Conservation (phyloP, 2,329 filamentous ascomycete species). For the Fusarium scirpi region DNA sequence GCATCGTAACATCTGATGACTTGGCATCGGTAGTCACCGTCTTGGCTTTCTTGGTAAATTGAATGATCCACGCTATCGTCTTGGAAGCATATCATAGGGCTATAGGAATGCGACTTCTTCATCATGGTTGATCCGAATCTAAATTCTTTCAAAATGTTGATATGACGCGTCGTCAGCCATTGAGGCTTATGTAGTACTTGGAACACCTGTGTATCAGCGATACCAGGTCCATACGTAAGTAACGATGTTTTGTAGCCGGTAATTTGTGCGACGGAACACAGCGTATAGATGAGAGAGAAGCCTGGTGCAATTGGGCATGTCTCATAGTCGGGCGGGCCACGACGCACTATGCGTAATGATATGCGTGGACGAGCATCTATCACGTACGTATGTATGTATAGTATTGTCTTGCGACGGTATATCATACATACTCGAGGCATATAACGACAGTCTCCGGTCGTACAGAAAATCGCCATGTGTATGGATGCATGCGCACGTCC, state of each 20-base stretch:
- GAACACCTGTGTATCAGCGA: neutral
- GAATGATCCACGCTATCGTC: conserved; percentile 26
- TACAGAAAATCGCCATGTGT: conserved; percentile 10
- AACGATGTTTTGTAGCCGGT: neutral
- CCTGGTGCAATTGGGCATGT: neutral
- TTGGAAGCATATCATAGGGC: conserved; percentile 17
- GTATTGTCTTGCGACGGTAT: neutral
- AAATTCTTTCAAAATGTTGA: neutral
- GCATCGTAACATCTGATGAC: conserved; percentile 4
- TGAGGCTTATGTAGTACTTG: conserved; percentile 23
- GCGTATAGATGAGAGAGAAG: neutral
- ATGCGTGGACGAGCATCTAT: neutral
- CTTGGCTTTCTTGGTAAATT: conserved; percentile 34
- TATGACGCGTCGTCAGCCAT: conserved; percentile 25
- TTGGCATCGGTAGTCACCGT: conserved; percentile 34
- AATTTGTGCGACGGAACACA: conserved; percentile 17
- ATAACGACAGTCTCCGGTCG: conserved; percentile 20
- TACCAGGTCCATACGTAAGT: conserved; percentile 10
- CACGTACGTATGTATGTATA: neutral
- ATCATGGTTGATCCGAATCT: conserved; percentile 12
- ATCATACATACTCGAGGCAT: conserved; percentile 17
- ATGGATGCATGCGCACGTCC: conserved; percentile 4
- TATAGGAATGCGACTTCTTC: conserved; percentile 3
- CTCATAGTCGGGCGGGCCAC: neutral
- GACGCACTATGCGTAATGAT: neutral